A percentile compares a stretch with the other conserved stretches of the same genome.
Evolutionary conservation across 805 yeast genomes (phyloP).

Genomic region (Yarrowia hollandica): DNA sequence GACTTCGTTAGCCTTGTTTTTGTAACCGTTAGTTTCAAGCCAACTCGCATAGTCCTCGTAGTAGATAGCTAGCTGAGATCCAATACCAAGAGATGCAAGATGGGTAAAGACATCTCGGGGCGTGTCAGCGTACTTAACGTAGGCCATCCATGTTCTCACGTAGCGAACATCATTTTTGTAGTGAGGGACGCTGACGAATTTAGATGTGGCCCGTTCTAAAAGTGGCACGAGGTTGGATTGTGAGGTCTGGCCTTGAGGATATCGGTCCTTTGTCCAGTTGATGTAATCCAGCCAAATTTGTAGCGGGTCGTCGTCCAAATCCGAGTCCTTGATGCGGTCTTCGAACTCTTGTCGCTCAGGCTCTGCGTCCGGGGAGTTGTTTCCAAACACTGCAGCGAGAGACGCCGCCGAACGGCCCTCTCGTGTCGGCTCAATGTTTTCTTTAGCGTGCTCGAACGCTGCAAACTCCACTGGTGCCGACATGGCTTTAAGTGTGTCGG

Average conservation of each 20-base stretch:
- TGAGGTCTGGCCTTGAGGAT: slow-evolving; percentile 60
- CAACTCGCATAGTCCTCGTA: slow-evolving; percentile 77
- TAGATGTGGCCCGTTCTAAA: slow-evolving; percentile 70
- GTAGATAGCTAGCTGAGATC: slow-evolving; percentile 61
- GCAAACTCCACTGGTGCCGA: slow-evolving; percentile 43
- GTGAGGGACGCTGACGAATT: slow-evolving; percentile 60
- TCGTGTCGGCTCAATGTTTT: slow-evolving; percentile 53
- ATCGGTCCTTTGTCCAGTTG: slow-evolving; percentile 60
- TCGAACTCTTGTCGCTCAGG: slow-evolving; percentile 52
- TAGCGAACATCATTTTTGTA: slow-evolving; percentile 85
- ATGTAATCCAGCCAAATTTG: slow-evolving; percentile 74
- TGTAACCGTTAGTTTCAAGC: slow-evolving; percentile 53
- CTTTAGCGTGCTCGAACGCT: slow-evolving; percentile 60
- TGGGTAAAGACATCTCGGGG: slow-evolving; percentile 72
- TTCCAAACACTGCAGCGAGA: slow-evolving; percentile 49
- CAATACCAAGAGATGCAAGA: slow-evolving; percentile 70
- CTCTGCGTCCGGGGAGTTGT: slow-evolving; percentile 17
- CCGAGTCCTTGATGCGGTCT: slow-evolving; percentile 48
- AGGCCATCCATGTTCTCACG: slow-evolving; percentile 76
- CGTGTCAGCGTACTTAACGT: slow-evolving; percentile 64
- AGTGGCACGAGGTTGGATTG: slow-evolving; percentile 66
- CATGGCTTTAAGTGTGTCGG: slow-evolving; percentile 28
- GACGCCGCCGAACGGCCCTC: slow-evolving; percentile 70
- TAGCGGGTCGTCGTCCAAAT: slow-evolving; percentile 68
- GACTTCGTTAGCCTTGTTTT: slow-evolving; percentile 58